phyloP scores from a whole-genome alignment of 768 basidiomycete genomes.

The Mycena albidolilacea region DNA sequence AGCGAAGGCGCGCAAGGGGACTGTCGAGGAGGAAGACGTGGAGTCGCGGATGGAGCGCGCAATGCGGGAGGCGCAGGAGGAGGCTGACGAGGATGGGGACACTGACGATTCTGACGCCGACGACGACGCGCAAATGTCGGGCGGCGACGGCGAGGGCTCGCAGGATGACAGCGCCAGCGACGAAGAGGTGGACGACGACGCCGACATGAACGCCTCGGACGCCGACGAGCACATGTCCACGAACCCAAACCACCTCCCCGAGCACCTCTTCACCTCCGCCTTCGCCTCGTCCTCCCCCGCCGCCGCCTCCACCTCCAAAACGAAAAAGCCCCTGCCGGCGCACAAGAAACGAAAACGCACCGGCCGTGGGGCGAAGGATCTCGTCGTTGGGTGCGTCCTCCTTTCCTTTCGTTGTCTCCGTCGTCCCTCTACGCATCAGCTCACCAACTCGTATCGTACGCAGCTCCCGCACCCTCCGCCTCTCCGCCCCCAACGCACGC shows the following conservation, averaged over 20 bases:
- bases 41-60: slow-evolving; percentile 56
- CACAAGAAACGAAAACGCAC: slow-evolving; percentile 48
- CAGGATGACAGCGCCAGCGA: background rate
- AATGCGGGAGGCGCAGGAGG: slow-evolving; percentile 57
- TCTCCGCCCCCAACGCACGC: slow-evolving; percentile 44
- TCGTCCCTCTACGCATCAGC: background rate
- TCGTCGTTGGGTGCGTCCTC: slow-evolving; percentile 67
- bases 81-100: slow-evolving; percentile 19
- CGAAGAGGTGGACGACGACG: slow-evolving; percentile 46
- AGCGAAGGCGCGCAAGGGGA: slow-evolving; percentile 60
- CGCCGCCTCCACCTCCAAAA: slow-evolving; percentile 4
- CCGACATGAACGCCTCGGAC: slow-evolving; percentile 28
- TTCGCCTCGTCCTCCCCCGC: slow-evolving; percentile 54
- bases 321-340: slow-evolving; percentile 40
- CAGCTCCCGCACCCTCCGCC: slow-evolving; percentile 70
- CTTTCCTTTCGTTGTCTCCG: background rate
- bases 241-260: slow-evolving; percentile 71
- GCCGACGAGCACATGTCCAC: slow-evolving; percentile 34
- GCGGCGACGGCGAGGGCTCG: slow-evolving; percentile 40
- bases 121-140: slow-evolving; percentile 38
- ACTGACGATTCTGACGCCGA: slow-evolving; percentile 45
- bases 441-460: background rate
- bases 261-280: slow-evolving; percentile 74
- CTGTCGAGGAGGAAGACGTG: slow-evolving; percentile 32
- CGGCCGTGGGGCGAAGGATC: slow-evolving; percentile 58